Evolutionary conservation across 163 green algal species (phyloP), one percentile per base, ranked within the genome.

Genomic region (Smithsoniella earleae): DNA sequence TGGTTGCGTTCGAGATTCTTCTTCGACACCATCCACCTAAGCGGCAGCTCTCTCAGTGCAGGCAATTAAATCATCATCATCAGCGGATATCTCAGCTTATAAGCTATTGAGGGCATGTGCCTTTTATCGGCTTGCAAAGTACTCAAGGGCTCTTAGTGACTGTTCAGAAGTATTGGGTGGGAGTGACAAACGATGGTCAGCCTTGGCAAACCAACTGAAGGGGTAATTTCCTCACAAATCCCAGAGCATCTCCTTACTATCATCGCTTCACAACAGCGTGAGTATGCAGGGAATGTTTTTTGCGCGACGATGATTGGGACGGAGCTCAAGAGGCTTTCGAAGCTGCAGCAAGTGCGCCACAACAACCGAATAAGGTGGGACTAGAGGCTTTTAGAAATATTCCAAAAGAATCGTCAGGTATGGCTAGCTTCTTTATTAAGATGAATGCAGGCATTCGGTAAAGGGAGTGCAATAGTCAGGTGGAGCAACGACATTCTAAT

Each of bases 91-190:
- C 3, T 25, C 27, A 8, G 5, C 34, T 16, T 8, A 20, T 4
- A 69, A 69, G 25, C 5, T 69, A 33, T 31, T 69, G 27, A 30
- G 58, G 34, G 58, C 58, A n/a, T 69, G 58, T 34, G 58, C 58
- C 22, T 69, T 38, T 34, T 69, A 40, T 69, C 58, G 58, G 6
- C n/a, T 34, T 36, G 58, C 30, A 5, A 69, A 69, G 58, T 69
- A 45, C 25, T 69, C 58, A 3, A 30, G 58, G 5, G 58, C 58
- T 40, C 58, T 69, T 30, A 69, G 58, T 31, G 58, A 69, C 3
- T 69, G 58, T 13, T 69, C 58, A n/a, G 58, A 69, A 34, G 58
- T 69, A 13, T 18, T 34, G 6, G 58, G 58, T 31, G 18, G 22
- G 58, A 33, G 27, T 3, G 25, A 69, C 25, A 10, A 5, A 5